These are phyloP conservation scores for Hypomontagnella monticulosa DNA, from an alignment of 495 filamentous ascomycete species.

Conservation along the genomic window DNA sequence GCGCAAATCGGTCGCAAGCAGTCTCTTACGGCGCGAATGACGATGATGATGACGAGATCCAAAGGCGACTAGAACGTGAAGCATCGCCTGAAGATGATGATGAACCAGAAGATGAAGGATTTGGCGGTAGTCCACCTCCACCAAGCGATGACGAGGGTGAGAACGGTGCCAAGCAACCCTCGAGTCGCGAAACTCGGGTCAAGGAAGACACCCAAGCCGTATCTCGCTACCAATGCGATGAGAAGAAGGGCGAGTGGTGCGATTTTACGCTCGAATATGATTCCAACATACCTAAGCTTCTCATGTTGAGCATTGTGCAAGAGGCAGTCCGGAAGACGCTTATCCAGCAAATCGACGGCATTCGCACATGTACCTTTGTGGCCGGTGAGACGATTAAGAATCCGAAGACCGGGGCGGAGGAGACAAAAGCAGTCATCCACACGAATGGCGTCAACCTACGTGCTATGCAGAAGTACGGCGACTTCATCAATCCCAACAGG, in stretches of 20 bases:
- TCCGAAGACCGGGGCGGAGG: constrained; percentile 54
- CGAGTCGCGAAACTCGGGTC: constrained; percentile 71
- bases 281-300: constrained; percentile 82
- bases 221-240: constrained; percentile 81
- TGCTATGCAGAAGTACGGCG: constrained; percentile 87
- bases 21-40: constrained; percentile 91
- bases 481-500: constrained; percentile 85
- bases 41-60: constrained; percentile 85
- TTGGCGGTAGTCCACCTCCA: constrained; percentile 60
- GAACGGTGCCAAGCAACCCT: constrained; percentile 50
- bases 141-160: constrained; percentile 59
- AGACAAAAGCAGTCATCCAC: constrained; percentile 66
- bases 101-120: constrained; percentile 65
- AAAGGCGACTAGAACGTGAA: constrained; percentile 62
- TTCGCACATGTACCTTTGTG: constrained; percentile 77
- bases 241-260: constrained; percentile 75
- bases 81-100: constrained; percentile 63
- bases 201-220: constrained; percentile 72
- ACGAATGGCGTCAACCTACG: constrained; percentile 88
- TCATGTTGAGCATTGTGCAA: constrained; percentile 91
- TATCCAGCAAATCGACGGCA: constrained; percentile 83
- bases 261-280: constrained; percentile 86
- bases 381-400: constrained; percentile 68
- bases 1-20: constrained; percentile 77
- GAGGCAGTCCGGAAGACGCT: constrained; percentile 75